These are phyloP conservation scores for Cubamyces sp. DNA, from an alignment of 768 basidiomycete species.

Conservation along the genomic window DNA sequence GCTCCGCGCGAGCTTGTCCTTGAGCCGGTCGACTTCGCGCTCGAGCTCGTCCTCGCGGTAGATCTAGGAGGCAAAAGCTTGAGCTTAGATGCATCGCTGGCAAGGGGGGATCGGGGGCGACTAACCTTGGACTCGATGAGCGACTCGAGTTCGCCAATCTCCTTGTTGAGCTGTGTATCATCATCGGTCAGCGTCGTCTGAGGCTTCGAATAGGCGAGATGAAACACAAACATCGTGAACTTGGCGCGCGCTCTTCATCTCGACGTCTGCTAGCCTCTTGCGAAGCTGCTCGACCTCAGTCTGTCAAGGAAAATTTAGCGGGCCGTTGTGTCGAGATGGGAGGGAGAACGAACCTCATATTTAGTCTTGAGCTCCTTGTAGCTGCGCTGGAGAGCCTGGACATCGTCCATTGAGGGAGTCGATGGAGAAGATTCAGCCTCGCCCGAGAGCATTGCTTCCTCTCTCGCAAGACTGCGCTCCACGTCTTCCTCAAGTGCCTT, in stretches of 20 bases:
- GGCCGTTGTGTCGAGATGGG: background rate
- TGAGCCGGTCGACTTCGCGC: conserved; percentile 76
- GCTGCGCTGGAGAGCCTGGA: conserved; percentile 45
- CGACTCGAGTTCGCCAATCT: conserved; percentile 89
- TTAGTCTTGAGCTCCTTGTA: conserved; percentile 54
- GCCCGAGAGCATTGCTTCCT: conserved; percentile 44
- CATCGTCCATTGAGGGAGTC: conserved; percentile 35
- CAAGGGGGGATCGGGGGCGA: background rate
- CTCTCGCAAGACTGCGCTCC: conserved; percentile 58
- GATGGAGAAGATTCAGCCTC: conserved; percentile 21
- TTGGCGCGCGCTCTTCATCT: conserved; percentile 74
- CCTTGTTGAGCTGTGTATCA: conserved; percentile 77
- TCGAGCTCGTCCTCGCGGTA: conserved; percentile 93
- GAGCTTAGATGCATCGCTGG: background rate
- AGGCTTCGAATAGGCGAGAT: background rate
- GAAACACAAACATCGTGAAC: conserved; percentile 63
- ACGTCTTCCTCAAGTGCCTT: conserved; percentile 77
- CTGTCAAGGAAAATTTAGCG: conserved; percentile 39
- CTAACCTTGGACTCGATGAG: conserved; percentile 92
- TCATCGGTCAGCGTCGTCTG: conserved; percentile 5
- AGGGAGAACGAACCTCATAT: conserved; percentile 50
- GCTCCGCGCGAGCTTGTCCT: conserved; percentile 63
- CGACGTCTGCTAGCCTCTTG: conserved; percentile 68
- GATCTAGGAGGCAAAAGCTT: conserved; percentile 51
- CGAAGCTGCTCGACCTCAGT: conserved; percentile 69